Conservation (phyloP, 2,329 filamentous ascomycete species). For the Penicillium sp. region DNA sequence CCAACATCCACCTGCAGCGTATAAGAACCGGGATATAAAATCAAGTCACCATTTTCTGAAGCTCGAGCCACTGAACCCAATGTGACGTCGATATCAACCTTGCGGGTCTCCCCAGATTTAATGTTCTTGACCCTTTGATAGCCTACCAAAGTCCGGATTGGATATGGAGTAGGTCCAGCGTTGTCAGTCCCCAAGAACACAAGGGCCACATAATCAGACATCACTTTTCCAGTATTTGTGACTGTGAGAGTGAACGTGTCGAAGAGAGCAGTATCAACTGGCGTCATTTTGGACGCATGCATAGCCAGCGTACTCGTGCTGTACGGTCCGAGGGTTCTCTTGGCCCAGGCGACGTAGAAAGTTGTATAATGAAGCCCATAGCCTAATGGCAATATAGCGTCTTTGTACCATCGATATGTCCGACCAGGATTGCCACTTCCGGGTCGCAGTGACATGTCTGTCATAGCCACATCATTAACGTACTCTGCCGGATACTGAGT, state of each 20-base stretch:
- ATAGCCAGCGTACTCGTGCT: background rate
- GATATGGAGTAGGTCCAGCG: conserved; percentile 34
- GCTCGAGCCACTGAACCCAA: background rate
- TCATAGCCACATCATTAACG: conserved; percentile 38
- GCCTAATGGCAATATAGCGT: conserved; percentile 37
- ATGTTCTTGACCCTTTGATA: conserved; percentile 25
- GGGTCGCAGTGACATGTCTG: conserved; percentile 36
- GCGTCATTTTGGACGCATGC: background rate
- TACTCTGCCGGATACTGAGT: conserved; percentile 40
- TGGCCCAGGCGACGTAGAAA: conserved; percentile 21
- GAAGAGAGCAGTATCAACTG: background rate
- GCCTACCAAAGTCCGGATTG: conserved; percentile 35
- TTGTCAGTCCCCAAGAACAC: conserved; percentile 30
- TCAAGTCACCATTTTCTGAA: background rate
- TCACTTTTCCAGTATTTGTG: background rate
- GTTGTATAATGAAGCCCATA: conserved; percentile 42
- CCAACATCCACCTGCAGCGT: background rate
- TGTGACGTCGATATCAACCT: conserved; percentile 24
- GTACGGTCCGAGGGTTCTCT: background rate
- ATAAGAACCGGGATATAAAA: background rate
- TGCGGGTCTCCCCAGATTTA: conserved; percentile 17
- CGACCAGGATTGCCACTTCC: conserved; percentile 30
- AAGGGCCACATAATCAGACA: conserved; percentile 25
- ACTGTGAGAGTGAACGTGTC: background rate
- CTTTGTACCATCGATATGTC: conserved; percentile 42